Base-by-base conservation (phyloP, 1,284 basidiomycete species). In the Inonotus hispidus region DNA sequence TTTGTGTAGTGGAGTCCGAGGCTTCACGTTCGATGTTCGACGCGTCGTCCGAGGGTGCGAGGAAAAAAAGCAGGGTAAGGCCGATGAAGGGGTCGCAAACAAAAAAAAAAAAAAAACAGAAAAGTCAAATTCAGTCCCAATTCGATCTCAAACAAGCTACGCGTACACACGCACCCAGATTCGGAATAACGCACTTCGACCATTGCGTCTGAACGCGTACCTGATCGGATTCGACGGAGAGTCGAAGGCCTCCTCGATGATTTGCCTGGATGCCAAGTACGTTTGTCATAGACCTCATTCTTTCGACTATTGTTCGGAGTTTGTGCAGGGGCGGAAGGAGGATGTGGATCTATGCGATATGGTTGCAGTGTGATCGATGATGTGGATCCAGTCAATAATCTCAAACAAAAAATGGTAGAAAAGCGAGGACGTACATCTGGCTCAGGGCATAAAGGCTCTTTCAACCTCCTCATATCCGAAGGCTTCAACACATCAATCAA, bases 371-470 rank as follows among this genome's bases (percentile, higher is more conserved):
- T n/a, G n/a, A n/a, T n/a, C n/a, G n/a, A n/a, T n/a, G n/a, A n/a
- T n/a, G n/a, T n/a, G n/a, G n/a, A n/a, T n/a, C n/a, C n/a, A n/a
- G n/a, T n/a, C n/a, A n/a, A n/a, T 46, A 39, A 16, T 29, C 21
- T 10, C 14, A 43, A 59, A 16, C 43, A 29, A 49, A 2, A 27
- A 35, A 63, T 38, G 19, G 63, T 37, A 19, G 49, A 49, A 49
- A 55, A n/a, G 49, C 64, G 41, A n/a, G 41, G 65, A 71, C 83
- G 61, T 66, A 94, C 94, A 69, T 96, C 90, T 6, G 93, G 92
- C 47, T 91, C 87, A 0, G 94, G 93, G 72, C 93, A 95, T 66
- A 92, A 71, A 0, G 93, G 94, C 71, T 96, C 93, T 19, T 77
- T 80, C 59, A 96, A 78, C 63, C 81, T 83, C 19, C 81, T 82